Percentiles rank a stretch among this genome's conserved stretches.
phyloP scores from a whole-genome alignment of 805 yeast species.

The Cyberlindnera galapagoensis region DNA sequence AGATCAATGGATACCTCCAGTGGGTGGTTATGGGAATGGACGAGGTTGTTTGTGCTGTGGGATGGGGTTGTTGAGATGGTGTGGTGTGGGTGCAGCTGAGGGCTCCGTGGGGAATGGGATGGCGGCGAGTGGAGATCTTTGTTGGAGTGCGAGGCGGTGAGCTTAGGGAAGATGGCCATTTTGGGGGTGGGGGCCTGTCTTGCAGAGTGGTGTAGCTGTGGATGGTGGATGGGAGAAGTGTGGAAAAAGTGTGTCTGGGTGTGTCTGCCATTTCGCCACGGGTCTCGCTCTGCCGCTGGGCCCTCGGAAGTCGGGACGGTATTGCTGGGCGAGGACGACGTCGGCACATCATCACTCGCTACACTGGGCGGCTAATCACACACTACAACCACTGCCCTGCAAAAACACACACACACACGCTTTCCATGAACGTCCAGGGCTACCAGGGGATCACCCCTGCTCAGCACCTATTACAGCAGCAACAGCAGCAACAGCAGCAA shows the following conservation, averaged over 20 bases:
- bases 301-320: too few relatives aligned
- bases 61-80: background rate
- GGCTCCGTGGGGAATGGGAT: conserved; percentile 1
- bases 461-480: conserved; percentile 22
- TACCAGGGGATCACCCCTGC: conserved; percentile 23
- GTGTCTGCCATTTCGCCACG: too few relatives aligned
- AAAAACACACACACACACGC: background rate
- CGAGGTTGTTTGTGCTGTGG: conserved; percentile 14
- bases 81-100: background rate
- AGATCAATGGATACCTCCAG: conserved; percentile 50
- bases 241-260: too few relatives aligned
- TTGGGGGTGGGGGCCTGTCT: too few relatives aligned
- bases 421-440: conserved; percentile 19
- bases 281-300: too few relatives aligned
- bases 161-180: conserved; percentile 22
- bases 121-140: conserved; percentile 3
- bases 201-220: too few relatives aligned
- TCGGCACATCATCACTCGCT: background rate
- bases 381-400: too few relatives aligned
- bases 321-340: background rate
- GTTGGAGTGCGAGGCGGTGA: conserved; percentile 17
- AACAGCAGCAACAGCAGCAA: conserved; percentile 17
- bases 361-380: background rate
- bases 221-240: background rate
- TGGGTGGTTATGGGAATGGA: conserved; percentile 26